These are phyloP conservation scores for Porphyrellus cyaneotinctus DNA, from an alignment of 768 basidiomycete genomes.

Conservation along the genomic window DNA sequence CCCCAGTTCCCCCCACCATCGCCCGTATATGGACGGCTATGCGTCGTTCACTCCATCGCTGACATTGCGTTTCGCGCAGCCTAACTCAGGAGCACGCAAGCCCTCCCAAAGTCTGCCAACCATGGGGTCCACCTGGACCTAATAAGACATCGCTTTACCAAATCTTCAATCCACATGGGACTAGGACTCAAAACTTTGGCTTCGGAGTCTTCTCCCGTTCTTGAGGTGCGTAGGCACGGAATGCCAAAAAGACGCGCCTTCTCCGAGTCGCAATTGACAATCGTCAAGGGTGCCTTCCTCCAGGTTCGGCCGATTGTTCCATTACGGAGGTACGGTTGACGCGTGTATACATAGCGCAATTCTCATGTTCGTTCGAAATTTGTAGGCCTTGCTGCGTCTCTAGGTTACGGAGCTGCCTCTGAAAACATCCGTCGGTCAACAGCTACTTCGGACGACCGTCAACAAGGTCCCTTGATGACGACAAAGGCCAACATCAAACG, in stretches of 20 bases:
- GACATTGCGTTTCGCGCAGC: constrained; percentile 64
- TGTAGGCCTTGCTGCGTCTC: constrained; percentile 83
- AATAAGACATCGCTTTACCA: not conserved
- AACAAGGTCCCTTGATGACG: constrained; percentile 64
- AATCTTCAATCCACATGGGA: not conserved
- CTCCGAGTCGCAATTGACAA: constrained; percentile 44
- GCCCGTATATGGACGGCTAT: constrained; percentile 76
- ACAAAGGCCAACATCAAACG: constrained; percentile 88
- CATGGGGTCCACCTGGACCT: not conserved
- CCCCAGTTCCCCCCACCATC: too few species aligned
- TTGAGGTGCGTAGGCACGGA: not conserved
- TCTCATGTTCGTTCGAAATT: not conserved
- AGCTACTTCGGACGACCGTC: constrained; percentile 30
- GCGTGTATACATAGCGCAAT: not conserved
- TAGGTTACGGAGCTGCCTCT: constrained; percentile 85
- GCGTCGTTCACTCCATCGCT: constrained; percentile 55
- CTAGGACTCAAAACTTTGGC: not conserved
- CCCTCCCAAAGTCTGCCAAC: not conserved
- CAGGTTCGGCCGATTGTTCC: constrained; percentile 81
- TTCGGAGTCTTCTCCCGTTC: not conserved
- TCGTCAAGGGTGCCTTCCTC: constrained; percentile 92
- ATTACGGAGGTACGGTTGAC: constrained; percentile 74
- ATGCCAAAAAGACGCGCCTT: not conserved
- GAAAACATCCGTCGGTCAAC: constrained; percentile 75
- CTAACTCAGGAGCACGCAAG: constrained; percentile 48